Evolutionary conservation across 139 green algal species (phyloP).

Genomic region (Tetradesmus lagerheimii): DNA sequence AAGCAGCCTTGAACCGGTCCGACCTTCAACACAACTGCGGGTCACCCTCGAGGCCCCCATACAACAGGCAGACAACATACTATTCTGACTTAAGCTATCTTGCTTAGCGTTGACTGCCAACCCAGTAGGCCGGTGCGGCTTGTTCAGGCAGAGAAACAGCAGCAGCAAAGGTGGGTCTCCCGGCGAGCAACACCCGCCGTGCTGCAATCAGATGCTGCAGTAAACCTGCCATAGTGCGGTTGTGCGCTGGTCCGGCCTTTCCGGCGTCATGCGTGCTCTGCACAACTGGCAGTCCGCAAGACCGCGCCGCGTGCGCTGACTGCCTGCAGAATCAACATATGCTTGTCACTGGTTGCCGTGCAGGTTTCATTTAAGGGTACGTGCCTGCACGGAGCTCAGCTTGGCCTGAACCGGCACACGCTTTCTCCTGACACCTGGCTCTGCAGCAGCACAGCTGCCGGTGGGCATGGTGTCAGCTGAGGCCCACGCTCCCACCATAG

Average conservation of each 20-base stretch:
- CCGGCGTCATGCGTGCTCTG: not conserved
- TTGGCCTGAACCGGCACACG: not conserved
- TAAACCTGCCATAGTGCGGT: not conserved
- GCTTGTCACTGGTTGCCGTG: not conserved
- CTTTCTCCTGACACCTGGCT: not conserved
- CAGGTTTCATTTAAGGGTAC: not conserved
- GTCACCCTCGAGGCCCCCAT: not conserved
- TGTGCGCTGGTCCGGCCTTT: not conserved
- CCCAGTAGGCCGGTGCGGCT: not conserved
- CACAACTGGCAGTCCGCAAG: not conserved
- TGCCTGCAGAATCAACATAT: not conserved
- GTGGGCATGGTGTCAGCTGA: not conserved
- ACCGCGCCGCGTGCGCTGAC: not conserved
- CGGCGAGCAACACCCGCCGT: not conserved
- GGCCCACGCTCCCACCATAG: not conserved
- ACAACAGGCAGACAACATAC: not conserved
- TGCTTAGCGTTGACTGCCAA: not conserved
- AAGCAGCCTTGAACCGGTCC: no score
- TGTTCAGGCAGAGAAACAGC: conserved; percentile 1
- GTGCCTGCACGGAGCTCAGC: not conserved
- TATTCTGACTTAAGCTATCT: not conserved
- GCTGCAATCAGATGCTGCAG: not conserved
- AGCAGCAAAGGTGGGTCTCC: not conserved
- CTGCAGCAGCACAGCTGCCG: not conserved
- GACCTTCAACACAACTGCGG: not conserved